These are phyloP conservation scores for Hypoxylon sp. DNA, from an alignment of 2,329 filamentous ascomycete species.

Conservation along the genomic window DNA sequence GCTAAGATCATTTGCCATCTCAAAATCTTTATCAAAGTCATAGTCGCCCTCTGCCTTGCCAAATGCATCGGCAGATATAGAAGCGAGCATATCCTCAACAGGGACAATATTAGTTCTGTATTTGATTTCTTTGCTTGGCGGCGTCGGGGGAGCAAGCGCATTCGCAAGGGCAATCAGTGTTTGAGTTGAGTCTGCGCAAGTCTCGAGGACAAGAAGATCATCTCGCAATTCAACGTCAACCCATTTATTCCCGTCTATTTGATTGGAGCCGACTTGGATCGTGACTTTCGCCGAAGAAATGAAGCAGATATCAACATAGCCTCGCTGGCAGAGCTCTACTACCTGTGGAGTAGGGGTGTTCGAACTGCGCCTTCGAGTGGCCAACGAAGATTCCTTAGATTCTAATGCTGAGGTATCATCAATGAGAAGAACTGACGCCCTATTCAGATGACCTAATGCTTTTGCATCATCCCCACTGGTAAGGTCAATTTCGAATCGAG, in stretches of 20 bases:
- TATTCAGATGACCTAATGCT: conserved; percentile 78
- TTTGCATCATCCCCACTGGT: conserved; percentile 76
- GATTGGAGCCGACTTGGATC: conserved; percentile 71
- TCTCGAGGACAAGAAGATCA: conserved; percentile 90
- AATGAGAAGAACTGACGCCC: conserved; percentile 85
- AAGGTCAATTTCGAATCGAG: conserved; percentile 77
- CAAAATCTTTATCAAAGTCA: conserved; percentile 75
- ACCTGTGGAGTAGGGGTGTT: conserved; percentile 66
- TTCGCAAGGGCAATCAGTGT: conserved; percentile 86
- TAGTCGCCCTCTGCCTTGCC: conserved; percentile 72
- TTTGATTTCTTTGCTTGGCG: conserved; percentile 85
- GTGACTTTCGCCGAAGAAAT: conserved; percentile 84
- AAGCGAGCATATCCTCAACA: conserved; percentile 88
- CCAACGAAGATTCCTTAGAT: conserved; percentile 58
- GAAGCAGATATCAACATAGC: conserved; percentile 89
- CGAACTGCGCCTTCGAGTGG: conserved; percentile 55
- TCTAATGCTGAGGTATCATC: conserved; percentile 74
- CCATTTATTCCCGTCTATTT: conserved; percentile 72
- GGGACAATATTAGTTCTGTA: conserved; percentile 91
- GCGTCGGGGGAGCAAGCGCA: conserved; percentile 84
- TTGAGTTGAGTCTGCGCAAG: conserved; percentile 96
- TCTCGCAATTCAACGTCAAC: conserved; percentile 87
- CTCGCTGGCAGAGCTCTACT: conserved; percentile 72
- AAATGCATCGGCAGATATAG: conserved; percentile 90
- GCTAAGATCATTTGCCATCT: conserved; percentile 65